Evolutionary conservation across 306 rosid genomes (phyloP).

Genomic region (Prunus fruticosa): DNA sequence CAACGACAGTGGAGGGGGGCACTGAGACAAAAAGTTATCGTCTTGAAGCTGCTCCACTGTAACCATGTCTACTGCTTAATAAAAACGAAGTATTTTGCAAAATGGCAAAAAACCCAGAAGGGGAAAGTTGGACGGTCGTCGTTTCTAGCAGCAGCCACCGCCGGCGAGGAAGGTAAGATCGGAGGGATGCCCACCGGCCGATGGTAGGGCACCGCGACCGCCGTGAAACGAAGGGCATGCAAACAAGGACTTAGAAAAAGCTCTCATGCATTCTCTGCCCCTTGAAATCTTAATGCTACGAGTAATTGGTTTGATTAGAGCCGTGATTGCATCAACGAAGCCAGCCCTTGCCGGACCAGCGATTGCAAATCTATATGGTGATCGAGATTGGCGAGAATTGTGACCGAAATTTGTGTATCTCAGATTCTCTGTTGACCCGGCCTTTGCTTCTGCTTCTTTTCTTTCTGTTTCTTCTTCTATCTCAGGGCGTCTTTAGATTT

Average conservation of each 20-base stretch:
- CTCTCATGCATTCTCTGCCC: constrained; percentile 28
- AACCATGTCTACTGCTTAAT: constrained; percentile 18
- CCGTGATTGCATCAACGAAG: constrained; percentile 34
- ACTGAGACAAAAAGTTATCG: constrained; percentile 1
- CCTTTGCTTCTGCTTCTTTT: neutral
- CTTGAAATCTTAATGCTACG: constrained; percentile 13
- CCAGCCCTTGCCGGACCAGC: constrained; percentile 36
- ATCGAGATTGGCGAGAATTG: neutral
- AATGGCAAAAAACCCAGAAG: neutral
- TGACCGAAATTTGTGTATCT: neutral
- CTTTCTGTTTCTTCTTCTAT: neutral
- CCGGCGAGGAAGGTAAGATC: constrained; percentile 48
- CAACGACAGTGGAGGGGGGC: neutral
- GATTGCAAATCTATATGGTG: neutral
- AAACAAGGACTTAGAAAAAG: constrained; percentile 17
- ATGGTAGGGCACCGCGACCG: constrained; percentile 47
- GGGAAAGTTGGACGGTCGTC: neutral
- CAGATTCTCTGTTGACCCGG: neutral
- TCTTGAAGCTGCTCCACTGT: constrained; percentile 18
- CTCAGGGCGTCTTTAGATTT: neutral
- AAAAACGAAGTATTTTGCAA: neutral
- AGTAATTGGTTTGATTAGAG: constrained; percentile 19
- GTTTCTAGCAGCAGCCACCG: constrained; percentile 29
- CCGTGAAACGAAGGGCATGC: constrained; percentile 46
- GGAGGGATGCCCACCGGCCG: constrained; percentile 47